Evolutionary conservation across 768 basidiomycete genomes (phyloP).

Genomic region (Terana coerulea): DNA sequence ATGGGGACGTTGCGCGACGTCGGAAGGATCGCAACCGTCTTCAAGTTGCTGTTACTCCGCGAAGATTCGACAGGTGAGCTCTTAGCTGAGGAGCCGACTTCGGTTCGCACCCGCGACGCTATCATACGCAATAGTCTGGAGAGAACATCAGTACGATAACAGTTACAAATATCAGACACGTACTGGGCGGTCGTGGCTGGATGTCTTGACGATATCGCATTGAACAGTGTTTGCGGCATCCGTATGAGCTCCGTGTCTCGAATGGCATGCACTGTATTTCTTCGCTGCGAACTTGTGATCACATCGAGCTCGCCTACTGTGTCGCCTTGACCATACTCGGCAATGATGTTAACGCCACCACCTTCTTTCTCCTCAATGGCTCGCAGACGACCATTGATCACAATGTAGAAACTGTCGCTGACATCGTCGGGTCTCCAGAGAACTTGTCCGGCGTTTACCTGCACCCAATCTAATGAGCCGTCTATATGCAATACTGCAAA

Average conservation of each 20-base stretch:
- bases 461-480: conserved; percentile 96
- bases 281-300: conserved; percentile 83
- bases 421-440: conserved; percentile 87
- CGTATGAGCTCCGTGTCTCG: conserved; percentile 96
- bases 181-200: conserved; percentile 84
- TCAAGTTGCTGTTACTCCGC: conserved; percentile 81
- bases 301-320: conserved; percentile 97
- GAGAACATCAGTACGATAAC: background rate
- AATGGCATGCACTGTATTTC: conserved; percentile 94
- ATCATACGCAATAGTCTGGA: conserved; percentile 78
- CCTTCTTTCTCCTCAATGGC: conserved; percentile 79
- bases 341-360: conserved; percentile 76
- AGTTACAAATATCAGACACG: conserved; percentile 19
- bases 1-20: conserved; percentile 85
- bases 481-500: conserved; percentile 89
- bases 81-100: conserved; percentile 64
- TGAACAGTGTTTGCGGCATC: conserved; percentile 97
- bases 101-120: conserved; percentile 84
- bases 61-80: conserved; percentile 57
- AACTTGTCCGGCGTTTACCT: conserved; percentile 93
- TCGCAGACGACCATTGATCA: conserved; percentile 93
- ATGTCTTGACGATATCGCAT: conserved; percentile 91
- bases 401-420: conserved; percentile 97
- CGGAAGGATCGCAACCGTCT: conserved; percentile 92
- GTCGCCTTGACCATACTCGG: conserved; percentile 96